These are phyloP conservation scores for Zymoseptoria tritici DNA, from an alignment of 2,329 filamentous ascomycete species.

Conservation along the genomic window DNA sequence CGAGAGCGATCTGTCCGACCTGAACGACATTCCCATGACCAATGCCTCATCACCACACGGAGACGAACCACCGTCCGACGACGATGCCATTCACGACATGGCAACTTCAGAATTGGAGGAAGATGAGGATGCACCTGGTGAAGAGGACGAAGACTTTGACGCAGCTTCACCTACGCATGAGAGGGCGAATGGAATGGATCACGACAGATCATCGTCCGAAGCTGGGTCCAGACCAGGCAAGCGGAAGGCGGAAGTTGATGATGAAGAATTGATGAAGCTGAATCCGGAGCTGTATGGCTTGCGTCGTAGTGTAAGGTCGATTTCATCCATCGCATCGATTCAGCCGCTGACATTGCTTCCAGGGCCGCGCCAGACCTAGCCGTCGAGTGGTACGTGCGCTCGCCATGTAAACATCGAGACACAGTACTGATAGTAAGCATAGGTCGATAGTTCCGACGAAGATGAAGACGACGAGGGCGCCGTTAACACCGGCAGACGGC, in stretches of 20 bases:
- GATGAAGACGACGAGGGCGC: conserved; percentile 67
- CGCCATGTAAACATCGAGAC: not conserved
- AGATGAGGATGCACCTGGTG: conserved; percentile 44
- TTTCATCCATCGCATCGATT: conserved; percentile 2
- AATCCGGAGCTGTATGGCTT: conserved; percentile 94
- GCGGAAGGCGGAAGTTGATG: conserved; percentile 52
- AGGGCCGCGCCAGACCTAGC: conserved; percentile 55
- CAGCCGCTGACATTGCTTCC: conserved; percentile 29
- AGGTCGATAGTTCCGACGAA: conserved; percentile 55
- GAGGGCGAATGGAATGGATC: conserved; percentile 43
- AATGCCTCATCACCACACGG: conserved; percentile 34
- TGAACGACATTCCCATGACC: conserved; percentile 48
- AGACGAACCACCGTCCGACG: conserved; percentile 34
- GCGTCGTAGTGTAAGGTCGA: conserved; percentile 70
- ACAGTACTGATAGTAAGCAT: conserved; percentile 12
- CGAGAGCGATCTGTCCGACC: conserved; percentile 72
- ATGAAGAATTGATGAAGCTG: conserved; percentile 75
- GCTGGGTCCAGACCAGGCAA: conserved; percentile 64
- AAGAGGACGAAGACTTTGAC: conserved; percentile 64
- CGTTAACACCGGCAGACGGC: conserved; percentile 50
- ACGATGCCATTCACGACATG: conserved; percentile 39
- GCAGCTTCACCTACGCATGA: conserved; percentile 50
- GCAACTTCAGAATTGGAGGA: conserved; percentile 41
- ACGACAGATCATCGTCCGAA: conserved; percentile 59
- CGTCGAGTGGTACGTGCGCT: conserved; percentile 50